A percentile compares a stretch with the other conserved stretches of the same genome.
These are phyloP conservation scores for Leccinum aurantiacum DNA, from an alignment of 768 basidiomycete species.

Conservation along the genomic window DNA sequence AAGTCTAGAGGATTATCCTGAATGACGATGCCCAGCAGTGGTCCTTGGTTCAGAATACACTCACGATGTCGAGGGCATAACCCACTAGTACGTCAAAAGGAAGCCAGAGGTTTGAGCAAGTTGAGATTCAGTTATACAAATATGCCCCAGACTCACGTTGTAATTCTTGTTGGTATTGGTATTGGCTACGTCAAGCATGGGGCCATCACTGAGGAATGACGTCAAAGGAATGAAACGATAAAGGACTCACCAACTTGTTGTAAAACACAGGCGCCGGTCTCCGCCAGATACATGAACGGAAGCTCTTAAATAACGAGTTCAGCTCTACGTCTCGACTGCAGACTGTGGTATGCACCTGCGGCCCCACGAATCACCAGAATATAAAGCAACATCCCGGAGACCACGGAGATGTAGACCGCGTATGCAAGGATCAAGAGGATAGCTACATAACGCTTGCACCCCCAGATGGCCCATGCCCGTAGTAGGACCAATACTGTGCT, in stretches of 20 bases:
- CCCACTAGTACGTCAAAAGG: neutral
- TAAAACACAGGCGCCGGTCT: neutral
- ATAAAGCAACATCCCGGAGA: neutral
- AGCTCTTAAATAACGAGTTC: neutral
- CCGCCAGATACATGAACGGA: neutral
- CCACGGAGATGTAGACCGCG: too few species aligned
- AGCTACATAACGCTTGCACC: too few species aligned
- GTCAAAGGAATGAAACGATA: neutral
- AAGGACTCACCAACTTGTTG: neutral
- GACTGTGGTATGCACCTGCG: neutral
- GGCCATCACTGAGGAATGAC: neutral
- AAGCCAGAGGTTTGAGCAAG: neutral
- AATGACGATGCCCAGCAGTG: neutral
- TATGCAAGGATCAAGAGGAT: too few species aligned
- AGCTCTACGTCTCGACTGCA: neutral
- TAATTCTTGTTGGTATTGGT: neutral
- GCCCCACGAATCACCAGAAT: neutral
- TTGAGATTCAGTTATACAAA: neutral
- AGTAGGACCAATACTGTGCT: slow-evolving; percentile 13
- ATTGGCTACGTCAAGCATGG: neutral
- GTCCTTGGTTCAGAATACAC: neutral
- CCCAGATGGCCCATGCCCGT: slow-evolving; percentile 15
- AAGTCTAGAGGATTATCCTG: neutral
- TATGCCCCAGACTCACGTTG: neutral
- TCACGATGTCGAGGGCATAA: neutral